Conservation (phyloP, 164 flowering plant genomes). For the Chimonanthus praecox region DNA sequence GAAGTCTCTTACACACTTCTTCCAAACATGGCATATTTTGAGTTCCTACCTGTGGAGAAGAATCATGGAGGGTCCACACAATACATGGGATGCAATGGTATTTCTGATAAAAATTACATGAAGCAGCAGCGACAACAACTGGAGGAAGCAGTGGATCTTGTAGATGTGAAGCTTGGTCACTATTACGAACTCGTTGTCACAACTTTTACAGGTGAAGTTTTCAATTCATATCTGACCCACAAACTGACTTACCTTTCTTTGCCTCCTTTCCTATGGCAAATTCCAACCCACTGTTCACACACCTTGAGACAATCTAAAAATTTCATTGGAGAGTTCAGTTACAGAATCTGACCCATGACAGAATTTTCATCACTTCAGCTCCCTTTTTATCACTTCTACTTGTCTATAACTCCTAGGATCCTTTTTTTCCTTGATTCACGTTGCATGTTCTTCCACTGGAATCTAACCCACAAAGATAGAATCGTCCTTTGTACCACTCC, state of each 20-base stretch:
- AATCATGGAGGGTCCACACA: slow-evolving; percentile 13
- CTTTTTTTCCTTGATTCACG: neutral
- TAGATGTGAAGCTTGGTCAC: slow-evolving; percentile 48
- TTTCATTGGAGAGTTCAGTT: neutral
- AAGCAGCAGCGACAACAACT: slow-evolving; percentile 1
- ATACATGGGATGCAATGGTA: slow-evolving; percentile 19
- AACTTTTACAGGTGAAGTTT: slow-evolving; percentile 49
- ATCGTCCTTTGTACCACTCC: neutral
- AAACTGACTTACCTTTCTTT: slow-evolving; percentile 6
- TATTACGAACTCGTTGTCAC: slow-evolving; percentile 69
- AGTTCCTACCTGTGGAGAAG: slow-evolving; percentile 48
- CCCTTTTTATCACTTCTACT: neutral
- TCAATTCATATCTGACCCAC: slow-evolving; percentile 10
- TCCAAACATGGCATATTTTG: slow-evolving; percentile 72
- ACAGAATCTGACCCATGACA: neutral
- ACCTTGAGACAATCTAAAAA: neutral
- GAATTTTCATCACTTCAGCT: neutral
- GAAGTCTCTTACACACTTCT: slow-evolving; percentile 61
- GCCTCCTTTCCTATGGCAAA: neutral
- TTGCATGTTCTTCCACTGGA: neutral
- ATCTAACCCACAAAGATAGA: slow-evolving; percentile 1
- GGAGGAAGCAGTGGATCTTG: slow-evolving; percentile 44
- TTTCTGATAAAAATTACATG: slow-evolving; percentile 12
- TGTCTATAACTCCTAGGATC: neutral
- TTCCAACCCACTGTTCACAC: neutral